phyloP scores from a whole-genome alignment of 164 flowering plant genomes.

The Dillenia suffruticosa region DNA sequence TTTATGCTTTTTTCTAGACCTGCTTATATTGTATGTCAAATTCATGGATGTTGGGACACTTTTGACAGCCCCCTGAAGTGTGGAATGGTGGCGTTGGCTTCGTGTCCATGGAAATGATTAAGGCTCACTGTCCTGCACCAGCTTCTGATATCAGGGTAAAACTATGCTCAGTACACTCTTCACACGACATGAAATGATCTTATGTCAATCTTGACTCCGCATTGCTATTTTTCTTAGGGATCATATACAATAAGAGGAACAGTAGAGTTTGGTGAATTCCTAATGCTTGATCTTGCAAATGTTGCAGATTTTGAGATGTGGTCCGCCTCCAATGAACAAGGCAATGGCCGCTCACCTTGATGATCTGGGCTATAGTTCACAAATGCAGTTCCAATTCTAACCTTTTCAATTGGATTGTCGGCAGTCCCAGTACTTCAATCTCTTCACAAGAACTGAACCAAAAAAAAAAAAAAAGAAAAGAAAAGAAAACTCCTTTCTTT shows the following conservation, averaged over 20 bases:
- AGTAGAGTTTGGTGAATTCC: too few relatives aligned
- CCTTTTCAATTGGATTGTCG: neutral
- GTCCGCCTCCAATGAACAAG: conserved; percentile 98
- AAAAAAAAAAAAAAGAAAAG: too few relatives aligned
- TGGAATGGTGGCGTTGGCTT: conserved; percentile 98
- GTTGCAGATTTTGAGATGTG: conserved; percentile 78
- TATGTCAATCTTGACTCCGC: too few relatives aligned
- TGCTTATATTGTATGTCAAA: too few relatives aligned
- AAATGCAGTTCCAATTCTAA: conserved; percentile 91
- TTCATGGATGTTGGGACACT: neutral
- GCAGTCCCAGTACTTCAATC: too few relatives aligned
- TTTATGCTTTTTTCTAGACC: too few relatives aligned
- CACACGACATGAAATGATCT: too few relatives aligned
- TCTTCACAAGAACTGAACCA: too few relatives aligned
- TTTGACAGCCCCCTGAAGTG: conserved; percentile 79
- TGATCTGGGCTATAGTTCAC: conserved; percentile 57
- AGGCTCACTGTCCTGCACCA: conserved; percentile 85
- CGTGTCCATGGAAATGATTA: conserved; percentile 93
- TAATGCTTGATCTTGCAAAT: neutral
- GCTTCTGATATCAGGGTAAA: conserved; percentile 76
- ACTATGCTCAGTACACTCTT: too few relatives aligned
- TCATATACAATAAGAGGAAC: too few relatives aligned
- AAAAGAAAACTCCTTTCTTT: too few relatives aligned
- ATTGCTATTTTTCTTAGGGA: too few relatives aligned
- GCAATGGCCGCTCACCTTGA: conserved; percentile 91